Base-by-base conservation (phyloP, 2,329 filamentous ascomycete species). In the Penicillium crustosum region DNA sequence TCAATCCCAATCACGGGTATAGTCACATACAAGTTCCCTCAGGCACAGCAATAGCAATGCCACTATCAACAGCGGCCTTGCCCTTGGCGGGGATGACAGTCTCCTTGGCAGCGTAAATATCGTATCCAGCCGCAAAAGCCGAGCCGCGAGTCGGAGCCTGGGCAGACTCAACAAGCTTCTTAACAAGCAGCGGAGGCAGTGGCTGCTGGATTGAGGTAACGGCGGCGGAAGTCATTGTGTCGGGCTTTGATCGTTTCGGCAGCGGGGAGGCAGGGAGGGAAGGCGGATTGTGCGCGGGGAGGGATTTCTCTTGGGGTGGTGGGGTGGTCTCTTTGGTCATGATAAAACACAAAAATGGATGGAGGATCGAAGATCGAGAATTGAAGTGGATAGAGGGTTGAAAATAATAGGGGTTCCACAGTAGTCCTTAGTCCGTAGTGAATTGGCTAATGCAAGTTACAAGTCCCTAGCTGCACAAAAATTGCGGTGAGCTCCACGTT, bases 91-190 rank as follows among this genome's bases (percentile, higher is more conserved):
- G 93, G 56, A 99, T 87, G 2, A 84, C 83, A 4, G 87, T 88
- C 38, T 89, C 85, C 70, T 86, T 85, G 2, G 91, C 85, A 51
- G 81, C 89, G 77, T 97, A 97, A 58, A 99, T 73, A 76, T 99
- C 94, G 78, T 97, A 97, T 36, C 94, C 94, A 1, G 94, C 94
- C 0, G 94, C 91, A 71, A 90, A 93, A 52, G 87, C 89, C 65
- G 90, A 95, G 65, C 94, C 94, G 55, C 93, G 87, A 0, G 91
- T 97, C 12, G 94, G 94, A 25, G 93, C 82, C 47, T 83, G 85
- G n/a, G 89, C 94, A 62, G 88, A 86, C 38, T 86, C 81, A 9
- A 89, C 89, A 58, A 97, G 87, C 77, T 95, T 92, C 83, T 97
- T 93, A 77, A 99, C 87, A 61, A 91, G 85, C 51, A 96, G 83